phyloP scores from a whole-genome alignment of 208 protist genomes.

The Crithidia thermophila region DNA sequence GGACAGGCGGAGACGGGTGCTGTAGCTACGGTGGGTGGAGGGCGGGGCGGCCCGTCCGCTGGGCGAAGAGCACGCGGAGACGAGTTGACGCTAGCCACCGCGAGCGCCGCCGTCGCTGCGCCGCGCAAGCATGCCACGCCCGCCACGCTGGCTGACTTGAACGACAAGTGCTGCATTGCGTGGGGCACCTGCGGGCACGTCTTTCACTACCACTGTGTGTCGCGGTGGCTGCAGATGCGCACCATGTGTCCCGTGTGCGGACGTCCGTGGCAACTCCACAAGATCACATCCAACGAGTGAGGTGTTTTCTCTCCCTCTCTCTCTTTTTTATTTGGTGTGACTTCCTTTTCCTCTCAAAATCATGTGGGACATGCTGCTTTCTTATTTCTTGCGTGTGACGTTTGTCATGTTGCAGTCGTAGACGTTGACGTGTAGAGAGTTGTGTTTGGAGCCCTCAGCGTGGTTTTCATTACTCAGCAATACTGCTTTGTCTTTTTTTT shows the following conservation, averaged over 20 bases:
- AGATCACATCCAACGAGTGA: constrained; percentile 46
- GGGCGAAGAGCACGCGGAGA: no score
- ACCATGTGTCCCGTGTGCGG: constrained; percentile 68
- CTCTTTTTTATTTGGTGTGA: background rate
- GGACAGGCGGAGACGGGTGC: no score
- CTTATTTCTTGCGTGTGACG: background rate
- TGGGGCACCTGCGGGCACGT: constrained; percentile 87
- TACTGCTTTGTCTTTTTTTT: no score
- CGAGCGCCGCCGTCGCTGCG: background rate
- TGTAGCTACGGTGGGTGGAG: no score
- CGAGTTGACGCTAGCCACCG: no score
- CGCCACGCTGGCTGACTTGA: constrained; percentile 16
- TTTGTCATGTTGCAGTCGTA: no score
- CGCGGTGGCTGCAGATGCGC: constrained; percentile 53
- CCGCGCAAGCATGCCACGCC: background rate
- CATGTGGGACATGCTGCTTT: background rate
- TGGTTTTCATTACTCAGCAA: no score
- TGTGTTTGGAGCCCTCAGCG: no score
- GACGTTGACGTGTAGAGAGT: no score
- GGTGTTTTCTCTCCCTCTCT: background rate
- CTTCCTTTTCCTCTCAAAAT: background rate
- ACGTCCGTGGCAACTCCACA: constrained; percentile 48
- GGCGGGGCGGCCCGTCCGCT: no score
- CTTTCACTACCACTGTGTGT: constrained; percentile 79
- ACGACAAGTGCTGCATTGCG: constrained; percentile 65